These are phyloP conservation scores for Onygena corvina DNA, from an alignment of 2,329 filamentous ascomycete species.

Conservation along the genomic window DNA sequence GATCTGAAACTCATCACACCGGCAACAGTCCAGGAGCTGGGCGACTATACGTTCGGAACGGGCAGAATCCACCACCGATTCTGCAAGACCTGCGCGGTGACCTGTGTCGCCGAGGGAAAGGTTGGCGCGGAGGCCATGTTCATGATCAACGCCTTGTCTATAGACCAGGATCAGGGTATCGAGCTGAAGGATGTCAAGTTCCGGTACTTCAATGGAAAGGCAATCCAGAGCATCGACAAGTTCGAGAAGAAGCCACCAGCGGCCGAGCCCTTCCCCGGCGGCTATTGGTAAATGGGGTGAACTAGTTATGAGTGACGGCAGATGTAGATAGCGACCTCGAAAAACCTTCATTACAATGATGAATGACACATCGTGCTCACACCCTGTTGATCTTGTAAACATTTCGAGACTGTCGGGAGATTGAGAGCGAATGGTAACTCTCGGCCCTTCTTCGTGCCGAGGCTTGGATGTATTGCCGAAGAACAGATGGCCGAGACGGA, in stretches of 20 bases:
- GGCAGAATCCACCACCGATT: slow-evolving; percentile 11
- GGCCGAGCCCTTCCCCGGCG: no score
- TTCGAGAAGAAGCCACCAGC: not conserved
- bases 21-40: slow-evolving; percentile 9
- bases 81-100: slow-evolving; percentile 14
- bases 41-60: slow-evolving; percentile 9
- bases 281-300: not conserved
- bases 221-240: not conserved
- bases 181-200: not conserved
- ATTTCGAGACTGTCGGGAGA: no score
- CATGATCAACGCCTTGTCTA: not conserved
- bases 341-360: no score
- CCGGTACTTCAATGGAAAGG: not conserved
- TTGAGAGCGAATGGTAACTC: no score
- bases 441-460: not conserved
- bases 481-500: not conserved
- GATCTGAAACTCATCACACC: slow-evolving; percentile 11
- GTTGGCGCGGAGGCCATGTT: not conserved
- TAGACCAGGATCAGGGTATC: not conserved
- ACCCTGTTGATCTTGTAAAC: no score
- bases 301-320: not conserved
- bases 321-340: no score
- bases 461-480: not conserved
- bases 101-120: slow-evolving; percentile 6
- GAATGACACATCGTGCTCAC: no score